phyloP scores from a whole-genome alignment of 441 rosid genomes.

The Omphalea diandra region DNA sequence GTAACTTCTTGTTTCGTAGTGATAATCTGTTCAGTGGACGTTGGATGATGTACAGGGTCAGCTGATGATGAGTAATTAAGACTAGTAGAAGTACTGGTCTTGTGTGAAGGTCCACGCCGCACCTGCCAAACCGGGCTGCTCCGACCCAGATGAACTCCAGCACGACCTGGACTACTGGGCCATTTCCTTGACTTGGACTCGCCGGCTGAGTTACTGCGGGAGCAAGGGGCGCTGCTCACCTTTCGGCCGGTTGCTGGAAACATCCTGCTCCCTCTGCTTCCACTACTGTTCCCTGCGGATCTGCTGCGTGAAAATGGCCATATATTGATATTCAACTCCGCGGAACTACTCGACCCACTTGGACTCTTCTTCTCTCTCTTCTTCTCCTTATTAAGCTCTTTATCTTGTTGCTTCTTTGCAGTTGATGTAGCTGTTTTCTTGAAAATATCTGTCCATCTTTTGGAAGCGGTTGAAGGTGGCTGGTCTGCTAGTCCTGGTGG shows the following conservation, averaged over 20 bases:
- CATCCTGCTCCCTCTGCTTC: constrained; percentile 54
- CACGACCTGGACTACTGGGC: constrained; percentile 70
- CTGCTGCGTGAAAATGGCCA: constrained; percentile 94
- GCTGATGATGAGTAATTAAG: too few species aligned
- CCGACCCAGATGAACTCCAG: constrained; percentile 76
- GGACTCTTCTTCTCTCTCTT: constrained; percentile 41
- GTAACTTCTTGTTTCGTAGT: too few species aligned
- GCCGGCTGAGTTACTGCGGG: constrained; percentile 83
- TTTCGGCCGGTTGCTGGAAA: constrained; percentile 45
- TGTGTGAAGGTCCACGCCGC: constrained; percentile 38
- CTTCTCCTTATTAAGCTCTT: constrained; percentile 23
- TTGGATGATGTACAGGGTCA: too few species aligned
- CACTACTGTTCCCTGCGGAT: constrained; percentile 75
- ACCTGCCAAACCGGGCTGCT: constrained; percentile 88
- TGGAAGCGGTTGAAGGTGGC: constrained; percentile 18
- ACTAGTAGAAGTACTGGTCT: too few species aligned
- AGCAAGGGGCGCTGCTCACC: constrained; percentile 90
- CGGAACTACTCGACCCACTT: constrained; percentile 36
- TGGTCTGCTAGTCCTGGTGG: too few species aligned
- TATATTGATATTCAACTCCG: constrained; percentile 77
- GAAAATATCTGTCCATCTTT: constrained; percentile 30
- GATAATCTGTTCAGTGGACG: too few species aligned
- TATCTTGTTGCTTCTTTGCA: background rate
- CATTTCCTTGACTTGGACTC: constrained; percentile 77
- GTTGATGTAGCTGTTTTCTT: constrained; percentile 21